Conservation (phyloP, 1,139 yeast species). For the Scheffersomyces lignicola region DNA sequence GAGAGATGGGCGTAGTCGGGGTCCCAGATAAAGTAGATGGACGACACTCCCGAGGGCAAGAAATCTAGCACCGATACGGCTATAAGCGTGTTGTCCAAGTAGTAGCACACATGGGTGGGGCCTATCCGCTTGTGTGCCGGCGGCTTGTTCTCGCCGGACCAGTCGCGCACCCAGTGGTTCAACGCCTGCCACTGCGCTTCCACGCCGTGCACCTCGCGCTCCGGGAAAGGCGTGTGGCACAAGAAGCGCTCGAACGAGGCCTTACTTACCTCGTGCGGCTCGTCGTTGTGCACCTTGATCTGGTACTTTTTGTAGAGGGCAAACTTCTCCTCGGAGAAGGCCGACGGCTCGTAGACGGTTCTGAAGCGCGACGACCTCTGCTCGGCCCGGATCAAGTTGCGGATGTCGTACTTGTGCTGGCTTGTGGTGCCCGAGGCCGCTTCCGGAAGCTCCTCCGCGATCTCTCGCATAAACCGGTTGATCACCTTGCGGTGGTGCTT, state of each 20-base stretch:
- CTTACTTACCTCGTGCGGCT: slow-evolving; percentile 42
- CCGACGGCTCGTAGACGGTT: slow-evolving; percentile 55
- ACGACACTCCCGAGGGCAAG: slow-evolving; percentile 73
- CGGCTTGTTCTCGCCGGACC: slow-evolving; percentile 11
- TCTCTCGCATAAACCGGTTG: slow-evolving; percentile 57
- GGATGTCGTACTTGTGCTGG: slow-evolving; percentile 20
- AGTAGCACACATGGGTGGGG: slow-evolving; percentile 77
- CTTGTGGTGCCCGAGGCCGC: slow-evolving; percentile 7
- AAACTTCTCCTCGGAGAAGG: slow-evolving; percentile 60
- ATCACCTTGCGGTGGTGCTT: slow-evolving; percentile 70
- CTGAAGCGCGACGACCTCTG: slow-evolving; percentile 34
- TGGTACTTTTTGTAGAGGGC: slow-evolving; percentile 72
- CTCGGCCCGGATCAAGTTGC: slow-evolving; percentile 23
- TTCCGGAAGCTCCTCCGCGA: slow-evolving; percentile 19
- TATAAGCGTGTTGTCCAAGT: slow-evolving; percentile 58
- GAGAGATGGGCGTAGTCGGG: slow-evolving; percentile 73
- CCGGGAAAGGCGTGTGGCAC: slow-evolving; percentile 64
- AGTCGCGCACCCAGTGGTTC: slow-evolving; percentile 28
- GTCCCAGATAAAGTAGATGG: slow-evolving; percentile 89
- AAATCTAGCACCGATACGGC: slow-evolving; percentile 81
- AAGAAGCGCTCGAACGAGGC: slow-evolving; percentile 61
- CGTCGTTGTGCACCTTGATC: slow-evolving; percentile 63
- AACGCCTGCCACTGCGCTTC: slow-evolving; percentile 29
- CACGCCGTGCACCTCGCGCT: slow-evolving; percentile 25
- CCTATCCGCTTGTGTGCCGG: slow-evolving; percentile 25